Conservation (phyloP, 2,329 filamentous ascomycete genomes). For the Colletotrichum camelliae region DNA sequence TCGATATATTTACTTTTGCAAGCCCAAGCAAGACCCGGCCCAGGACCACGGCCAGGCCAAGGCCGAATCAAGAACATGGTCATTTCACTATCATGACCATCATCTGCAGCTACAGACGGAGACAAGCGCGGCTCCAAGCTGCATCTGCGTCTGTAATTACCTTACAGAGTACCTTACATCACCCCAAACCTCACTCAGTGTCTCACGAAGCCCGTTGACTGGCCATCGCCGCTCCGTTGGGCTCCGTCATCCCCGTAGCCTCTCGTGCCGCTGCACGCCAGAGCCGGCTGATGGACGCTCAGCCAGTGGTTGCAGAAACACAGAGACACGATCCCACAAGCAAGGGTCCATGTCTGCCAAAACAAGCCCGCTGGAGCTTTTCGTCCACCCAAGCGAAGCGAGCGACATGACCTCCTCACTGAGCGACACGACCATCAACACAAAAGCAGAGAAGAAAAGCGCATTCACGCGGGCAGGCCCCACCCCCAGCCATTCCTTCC, state of each 20-base stretch:
- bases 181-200: background rate
- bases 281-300: background rate
- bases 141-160: background rate
- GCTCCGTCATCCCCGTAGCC: background rate
- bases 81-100: background rate
- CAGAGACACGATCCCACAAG: slow-evolving; percentile 12
- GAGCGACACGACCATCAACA: background rate
- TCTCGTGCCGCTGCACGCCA: slow-evolving; percentile 2
- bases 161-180: background rate
- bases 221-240: slow-evolving; percentile 2
- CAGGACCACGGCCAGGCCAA: background rate
- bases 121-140: background rate
- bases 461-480: background rate
- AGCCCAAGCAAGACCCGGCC: slow-evolving; percentile 1
- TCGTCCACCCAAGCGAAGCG: background rate
- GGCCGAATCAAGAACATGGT: background rate
- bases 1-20: slow-evolving; percentile 24
- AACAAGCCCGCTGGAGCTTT: background rate
- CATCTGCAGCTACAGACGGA: background rate
- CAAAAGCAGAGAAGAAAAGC: background rate
- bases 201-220: slow-evolving; percentile 18
- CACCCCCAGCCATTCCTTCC: slow-evolving; percentile 7
- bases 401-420: background rate
- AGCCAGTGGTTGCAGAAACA: slow-evolving; percentile 17
- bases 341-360: slow-evolving; percentile 14